phyloP scores from a whole-genome alignment of 208 protist species.

The Trichomonas gallinae region DNA sequence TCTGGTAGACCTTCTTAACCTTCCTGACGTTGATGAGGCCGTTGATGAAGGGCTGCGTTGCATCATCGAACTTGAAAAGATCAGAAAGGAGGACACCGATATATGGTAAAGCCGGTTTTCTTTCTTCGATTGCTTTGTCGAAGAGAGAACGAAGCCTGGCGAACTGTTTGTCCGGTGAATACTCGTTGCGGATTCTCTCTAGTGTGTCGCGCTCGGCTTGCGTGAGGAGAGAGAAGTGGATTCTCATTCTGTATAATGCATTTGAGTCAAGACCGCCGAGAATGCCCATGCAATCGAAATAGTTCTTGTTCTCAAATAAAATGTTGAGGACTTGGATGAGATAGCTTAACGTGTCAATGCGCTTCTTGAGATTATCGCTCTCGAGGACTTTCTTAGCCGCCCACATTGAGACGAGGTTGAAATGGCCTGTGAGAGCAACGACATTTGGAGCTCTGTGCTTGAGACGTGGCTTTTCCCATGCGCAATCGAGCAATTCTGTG shows the following conservation, averaged over 20 bases:
- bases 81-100: background rate
- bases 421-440: background rate
- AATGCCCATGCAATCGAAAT: background rate
- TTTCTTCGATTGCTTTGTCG: background rate
- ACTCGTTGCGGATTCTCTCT: background rate
- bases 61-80: background rate
- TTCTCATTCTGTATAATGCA: background rate
- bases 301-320: background rate
- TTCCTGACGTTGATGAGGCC: background rate
- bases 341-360: background rate
- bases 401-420: background rate
- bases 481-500: background rate
- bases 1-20: background rate
- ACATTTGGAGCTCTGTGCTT: background rate
- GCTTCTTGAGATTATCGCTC: background rate
- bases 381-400: background rate
- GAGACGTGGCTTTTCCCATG: background rate
- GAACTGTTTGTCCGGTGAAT: background rate
- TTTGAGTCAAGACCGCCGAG: background rate
- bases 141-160: background rate
- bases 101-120: background rate
- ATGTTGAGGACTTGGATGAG: background rate
- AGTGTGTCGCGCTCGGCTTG: background rate
- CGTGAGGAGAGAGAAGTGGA: background rate
- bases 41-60: background rate